Percentiles rank a stretch among this genome's conserved stretches.
Evolutionary conservation across 116 monocot species (phyloP).

Genomic region (Posidonia oceanica): DNA sequence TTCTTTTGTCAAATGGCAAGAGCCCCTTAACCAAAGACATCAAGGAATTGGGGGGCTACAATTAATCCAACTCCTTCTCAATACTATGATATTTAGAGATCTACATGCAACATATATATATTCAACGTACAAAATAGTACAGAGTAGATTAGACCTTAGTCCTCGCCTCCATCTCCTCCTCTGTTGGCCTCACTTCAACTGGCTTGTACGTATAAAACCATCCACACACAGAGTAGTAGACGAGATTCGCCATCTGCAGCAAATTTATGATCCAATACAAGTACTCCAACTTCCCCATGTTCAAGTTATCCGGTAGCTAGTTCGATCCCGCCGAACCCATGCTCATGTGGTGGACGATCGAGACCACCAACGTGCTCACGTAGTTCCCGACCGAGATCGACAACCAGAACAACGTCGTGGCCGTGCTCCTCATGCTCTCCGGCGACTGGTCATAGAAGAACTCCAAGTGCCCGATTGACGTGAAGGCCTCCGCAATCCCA

Average conservation of each 20-base stretch:
- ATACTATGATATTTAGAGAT: no score
- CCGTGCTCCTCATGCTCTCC: not conserved
- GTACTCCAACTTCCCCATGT: slow-evolving; percentile 10
- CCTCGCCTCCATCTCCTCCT: no score
- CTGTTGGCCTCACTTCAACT: not conserved
- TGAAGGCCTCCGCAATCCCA: no score
- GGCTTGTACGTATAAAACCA: slow-evolving; percentile 59
- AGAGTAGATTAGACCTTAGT: no score
- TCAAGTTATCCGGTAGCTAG: slow-evolving; percentile 62
- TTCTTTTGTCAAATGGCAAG: no score
- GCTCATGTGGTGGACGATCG: slow-evolving; percentile 31
- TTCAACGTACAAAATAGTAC: no score
- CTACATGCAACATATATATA: no score
- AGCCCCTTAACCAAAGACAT: no score
- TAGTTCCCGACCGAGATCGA: slow-evolving; percentile 58
- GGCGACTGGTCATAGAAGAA: no score
- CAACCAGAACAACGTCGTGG: slow-evolving; percentile 52
- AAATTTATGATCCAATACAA: not conserved
- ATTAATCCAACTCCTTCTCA: no score
- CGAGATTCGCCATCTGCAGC: slow-evolving; percentile 36
- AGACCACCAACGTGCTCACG: slow-evolving; percentile 42
- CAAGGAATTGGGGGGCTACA: no score
- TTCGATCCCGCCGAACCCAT: slow-evolving; percentile 20
- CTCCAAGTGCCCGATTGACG: no score
- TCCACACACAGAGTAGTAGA: slow-evolving; percentile 42